These are phyloP conservation scores for Aspergillus sclerotialis DNA, from an alignment of 2,329 filamentous ascomycete species.

Conservation along the genomic window DNA sequence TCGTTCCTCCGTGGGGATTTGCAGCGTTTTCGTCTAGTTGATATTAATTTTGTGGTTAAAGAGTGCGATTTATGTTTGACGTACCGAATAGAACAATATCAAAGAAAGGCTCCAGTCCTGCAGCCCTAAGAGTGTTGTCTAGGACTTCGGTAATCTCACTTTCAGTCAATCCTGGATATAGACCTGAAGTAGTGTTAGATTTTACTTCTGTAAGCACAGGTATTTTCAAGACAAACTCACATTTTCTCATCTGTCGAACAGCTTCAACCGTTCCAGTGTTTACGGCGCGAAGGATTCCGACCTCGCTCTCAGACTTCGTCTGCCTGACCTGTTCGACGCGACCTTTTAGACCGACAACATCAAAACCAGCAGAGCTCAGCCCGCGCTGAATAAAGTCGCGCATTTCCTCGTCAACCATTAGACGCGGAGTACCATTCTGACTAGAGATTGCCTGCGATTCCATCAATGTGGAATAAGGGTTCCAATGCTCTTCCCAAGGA, in stretches of 20 bases:
- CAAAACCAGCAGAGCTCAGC: constrained; percentile 47
- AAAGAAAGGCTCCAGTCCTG: constrained; percentile 54
- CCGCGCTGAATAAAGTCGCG: constrained; percentile 57
- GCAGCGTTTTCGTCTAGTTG: constrained; percentile 30
- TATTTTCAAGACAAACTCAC: constrained; percentile 6
- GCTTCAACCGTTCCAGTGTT: constrained; percentile 59
- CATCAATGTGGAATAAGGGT: constrained; percentile 52
- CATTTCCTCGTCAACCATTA: constrained; percentile 62
- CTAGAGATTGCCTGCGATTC: constrained; percentile 36
- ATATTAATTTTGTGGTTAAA: neutral
- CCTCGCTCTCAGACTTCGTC: constrained; percentile 49
- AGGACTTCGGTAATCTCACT: constrained; percentile 51
- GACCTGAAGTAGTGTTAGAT: too few species aligned
- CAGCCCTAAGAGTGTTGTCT: constrained; percentile 48
- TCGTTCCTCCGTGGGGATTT: constrained; percentile 34
- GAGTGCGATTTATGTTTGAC: neutral
- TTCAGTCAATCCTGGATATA: constrained; percentile 53
- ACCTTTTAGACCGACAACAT: constrained; percentile 48
- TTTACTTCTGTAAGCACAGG: too few species aligned
- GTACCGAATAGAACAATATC: constrained; percentile 56
- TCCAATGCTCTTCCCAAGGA: constrained; percentile 59
- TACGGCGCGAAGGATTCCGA: constrained; percentile 53
- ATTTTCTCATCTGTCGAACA: constrained; percentile 50
- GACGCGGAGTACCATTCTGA: constrained; percentile 19
- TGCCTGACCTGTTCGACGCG: constrained; percentile 54